Base-by-base conservation (phyloP, 768 basidiomycete genomes). In the Russula compacta region DNA sequence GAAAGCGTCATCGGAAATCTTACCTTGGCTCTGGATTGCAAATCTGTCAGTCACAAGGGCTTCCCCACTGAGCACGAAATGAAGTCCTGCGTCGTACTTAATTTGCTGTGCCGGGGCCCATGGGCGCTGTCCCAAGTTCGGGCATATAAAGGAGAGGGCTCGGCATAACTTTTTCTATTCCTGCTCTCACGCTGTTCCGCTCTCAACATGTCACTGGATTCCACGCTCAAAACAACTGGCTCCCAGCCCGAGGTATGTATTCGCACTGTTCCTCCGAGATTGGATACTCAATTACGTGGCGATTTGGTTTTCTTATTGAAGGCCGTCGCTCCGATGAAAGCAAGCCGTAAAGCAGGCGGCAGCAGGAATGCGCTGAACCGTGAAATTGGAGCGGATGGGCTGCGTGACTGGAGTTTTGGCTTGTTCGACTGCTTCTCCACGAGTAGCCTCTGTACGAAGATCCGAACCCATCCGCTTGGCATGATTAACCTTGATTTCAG, bases 321-420 rank as follows among this genome's bases (percentile, higher is more conserved):
- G 60, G 36, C 15, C 6, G 6, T 5, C 14, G 44, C 33, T 24
- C 52, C 39, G 50, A 62, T 64, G 63, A 32, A 12, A 14, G 9
- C 6, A 17, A 38, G 58, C 2, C 54, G 65, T 9, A 32, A 12
- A 10, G 14, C 9, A 12, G 43, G 58, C 2, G 58, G 65, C 14
- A 42, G 43, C 55, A 58, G 40, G 17, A 73, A 73, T 57, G 67
- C 64, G 11, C 36, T 59, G 55, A 71, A 71, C 60, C 63, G 67
- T 48, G 68, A 71, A 17, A 50, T 62, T 17, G 65, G 70, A 47
- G 3, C 39, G 6, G 51, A 65, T 11, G 76, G 77, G 19, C 15
- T 65, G 33, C 72, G 79, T 60, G 68, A 66, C 29, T 73, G 73
- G 73, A 71, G 69, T 53, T 46, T 60, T 47, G 69, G 69, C 10